Evolutionary conservation across 2,329 filamentous ascomycete genomes (phyloP).

Genomic region (Aureobasidium vineae): DNA sequence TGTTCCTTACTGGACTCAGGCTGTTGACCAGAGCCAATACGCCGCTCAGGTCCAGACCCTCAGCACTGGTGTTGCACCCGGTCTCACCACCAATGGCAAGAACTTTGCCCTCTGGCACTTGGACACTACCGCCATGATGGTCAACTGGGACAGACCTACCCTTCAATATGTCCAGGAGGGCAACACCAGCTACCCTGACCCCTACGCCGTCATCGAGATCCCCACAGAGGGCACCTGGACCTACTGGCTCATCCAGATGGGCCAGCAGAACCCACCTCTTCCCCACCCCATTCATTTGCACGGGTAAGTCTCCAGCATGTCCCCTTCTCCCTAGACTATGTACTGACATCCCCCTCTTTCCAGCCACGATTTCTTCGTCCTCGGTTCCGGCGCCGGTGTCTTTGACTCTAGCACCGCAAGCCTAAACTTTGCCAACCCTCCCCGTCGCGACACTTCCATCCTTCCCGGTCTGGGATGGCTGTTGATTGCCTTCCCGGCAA

Average conservation of each 20-base stretch:
- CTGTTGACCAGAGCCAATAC: conserved; percentile 41
- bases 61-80: conserved; percentile 25
- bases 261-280: conserved; percentile 12
- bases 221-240: conserved; percentile 44
- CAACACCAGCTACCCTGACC: conserved; percentile 43
- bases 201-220: conserved; percentile 45
- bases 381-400: conserved; percentile 35
- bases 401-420: conserved; percentile 34
- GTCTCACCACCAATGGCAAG: conserved; percentile 40
- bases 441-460: conserved; percentile 51
- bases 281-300: conserved; percentile 15
- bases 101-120: conserved; percentile 41
- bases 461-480: conserved; percentile 49
- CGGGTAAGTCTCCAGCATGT: background rate
- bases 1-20: conserved; percentile 38
- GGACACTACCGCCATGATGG: conserved; percentile 42
- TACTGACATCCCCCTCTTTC: conserved; percentile 30
- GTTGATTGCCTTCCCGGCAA: conserved; percentile 51
- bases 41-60: conserved; percentile 37
- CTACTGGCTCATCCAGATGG: conserved; percentile 50
- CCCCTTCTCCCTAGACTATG: background rate
- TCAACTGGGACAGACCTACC: conserved; percentile 47
- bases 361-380: conserved; percentile 40
- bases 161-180: conserved; percentile 45
- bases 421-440: conserved; percentile 46